A percentile compares a stretch with the other conserved stretches of the same genome.
phyloP scores from a whole-genome alignment of 2,329 filamentous ascomycete species.

The Ampelomyces quisqualis region DNA sequence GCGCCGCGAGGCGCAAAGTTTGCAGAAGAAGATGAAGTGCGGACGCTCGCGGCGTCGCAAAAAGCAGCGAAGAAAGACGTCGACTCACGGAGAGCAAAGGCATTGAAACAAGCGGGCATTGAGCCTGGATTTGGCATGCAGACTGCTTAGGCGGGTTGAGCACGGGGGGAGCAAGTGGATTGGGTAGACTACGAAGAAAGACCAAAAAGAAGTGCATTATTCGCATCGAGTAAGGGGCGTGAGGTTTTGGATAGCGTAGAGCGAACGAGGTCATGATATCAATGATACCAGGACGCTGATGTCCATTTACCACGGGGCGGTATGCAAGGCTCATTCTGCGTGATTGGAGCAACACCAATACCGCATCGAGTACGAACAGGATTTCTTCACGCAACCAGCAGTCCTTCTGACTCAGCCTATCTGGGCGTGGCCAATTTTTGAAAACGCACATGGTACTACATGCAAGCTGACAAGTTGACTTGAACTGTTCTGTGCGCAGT shows the following conservation, averaged over 20 bases:
- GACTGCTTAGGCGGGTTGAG: constrained; percentile 12
- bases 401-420: too few relatives aligned
- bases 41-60: constrained; percentile 69
- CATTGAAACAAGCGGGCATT: constrained; percentile 53
- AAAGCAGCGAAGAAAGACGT: constrained; percentile 68
- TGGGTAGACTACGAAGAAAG: too few relatives aligned
- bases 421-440: too few relatives aligned
- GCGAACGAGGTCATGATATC: constrained; percentile 12
- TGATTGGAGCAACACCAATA: too few relatives aligned
- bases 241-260: constrained; percentile 8
- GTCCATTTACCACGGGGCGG: constrained; percentile 9
- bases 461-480: too few relatives aligned
- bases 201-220: not conserved
- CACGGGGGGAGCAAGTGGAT: not conserved
- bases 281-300: constrained; percentile 21
- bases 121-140: constrained; percentile 78
- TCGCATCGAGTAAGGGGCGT: not conserved
- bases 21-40: constrained; percentile 69
- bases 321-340: too few relatives aligned
- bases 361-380: too few relatives aligned
- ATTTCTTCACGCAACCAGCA: too few relatives aligned
- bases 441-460: too few relatives aligned
- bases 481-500: too few relatives aligned
- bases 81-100: constrained; percentile 63
- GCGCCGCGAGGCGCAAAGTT: constrained; percentile 71